Evolutionary conservation across 495 filamentous ascomycete genomes (phyloP).

Genomic region (Penicillium cinerascens): DNA sequence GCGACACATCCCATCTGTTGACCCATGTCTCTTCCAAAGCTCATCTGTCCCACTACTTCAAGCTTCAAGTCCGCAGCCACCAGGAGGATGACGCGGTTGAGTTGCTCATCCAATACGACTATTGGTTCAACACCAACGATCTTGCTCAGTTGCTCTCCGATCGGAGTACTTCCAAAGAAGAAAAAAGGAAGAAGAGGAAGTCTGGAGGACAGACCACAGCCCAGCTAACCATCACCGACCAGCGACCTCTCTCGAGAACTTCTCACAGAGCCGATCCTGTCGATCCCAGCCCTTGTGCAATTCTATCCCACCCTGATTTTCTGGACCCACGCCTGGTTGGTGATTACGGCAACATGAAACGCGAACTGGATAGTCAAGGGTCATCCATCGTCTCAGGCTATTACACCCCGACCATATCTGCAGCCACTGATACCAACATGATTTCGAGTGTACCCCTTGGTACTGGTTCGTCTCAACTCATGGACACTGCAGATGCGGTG

Average conservation of each 20-base stretch:
- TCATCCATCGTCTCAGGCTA: neutral
- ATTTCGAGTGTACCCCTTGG: neutral
- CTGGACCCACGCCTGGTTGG: slow-evolving; percentile 37
- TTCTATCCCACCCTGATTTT: slow-evolving; percentile 16
- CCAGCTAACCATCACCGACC: neutral
- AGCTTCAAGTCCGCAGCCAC: slow-evolving; percentile 60
- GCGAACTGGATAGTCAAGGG: neutral
- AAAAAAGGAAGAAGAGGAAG: slow-evolving; percentile 49
- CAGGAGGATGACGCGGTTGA: slow-evolving; percentile 49
- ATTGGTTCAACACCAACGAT: slow-evolving; percentile 64
- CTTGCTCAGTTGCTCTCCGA: slow-evolving; percentile 65
- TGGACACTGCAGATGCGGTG: neutral
- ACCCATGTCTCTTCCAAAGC: slow-evolving; percentile 85
- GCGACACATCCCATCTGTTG: slow-evolving; percentile 82
- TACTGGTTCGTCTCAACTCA: neutral
- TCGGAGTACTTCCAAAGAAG: slow-evolving; percentile 67
- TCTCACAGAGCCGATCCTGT: neutral
- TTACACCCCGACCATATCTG: neutral
- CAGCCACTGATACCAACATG: neutral
- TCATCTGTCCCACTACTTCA: slow-evolving; percentile 73
- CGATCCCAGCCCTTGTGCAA: neutral
- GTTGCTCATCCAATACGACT: slow-evolving; percentile 57
- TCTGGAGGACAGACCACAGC: slow-evolving; percentile 7
- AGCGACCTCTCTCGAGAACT: neutral
- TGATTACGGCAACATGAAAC: slow-evolving; percentile 6